Base-by-base conservation (phyloP, 176 grass and related monocot genomes). In the Canna indica region DNA sequence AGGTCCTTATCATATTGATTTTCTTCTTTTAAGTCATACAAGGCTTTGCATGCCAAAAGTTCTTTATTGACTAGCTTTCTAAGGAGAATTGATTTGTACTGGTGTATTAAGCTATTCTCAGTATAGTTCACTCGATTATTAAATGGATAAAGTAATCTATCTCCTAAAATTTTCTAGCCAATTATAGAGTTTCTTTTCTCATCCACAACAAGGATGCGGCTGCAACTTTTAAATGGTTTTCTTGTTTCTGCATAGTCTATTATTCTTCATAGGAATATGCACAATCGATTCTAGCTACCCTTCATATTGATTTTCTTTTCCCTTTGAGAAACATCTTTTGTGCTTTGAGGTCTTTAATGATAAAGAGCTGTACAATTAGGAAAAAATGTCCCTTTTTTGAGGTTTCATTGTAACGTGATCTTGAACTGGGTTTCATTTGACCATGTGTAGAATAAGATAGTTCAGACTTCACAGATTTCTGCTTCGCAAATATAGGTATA, bases 1-100 rank as follows among this genome's bases (percentile, higher is more conserved):
- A 77, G 75, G 75, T 77, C 7, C 50, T 20, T 44, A 13, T 54
- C n/a, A 67, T 77, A 22, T 22, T 7, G n/a, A 41, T 73, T 48
- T 44, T 31, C 27, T 26, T 57, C 1, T 20, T 5, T 54, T 14
- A 31, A n/a, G 5, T 39, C 11, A 39, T 39, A 7, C 36, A 39
- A 13, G 18, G 36, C 9, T 24, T 12, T 64, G 17, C 64, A 38
- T 25, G 12, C 2, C 12, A 60, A 60, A 29, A 26, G 25, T 30
- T 2, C 22, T 56, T 17, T 15, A 28, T 30, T 30, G 24, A 30
- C 27, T 30, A 30, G 31, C 31, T 16, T 60, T 0, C 5, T 7
- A 7, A 46, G 15, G 44, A 46, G 15, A 46, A 12, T 12, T 46
- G 7, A 12, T 1, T 46, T 46, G 1, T 46, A 46, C 3, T 46